phyloP scores from a whole-genome alignment of 345 rosid genomes.

The Pistacia integerrima region DNA sequence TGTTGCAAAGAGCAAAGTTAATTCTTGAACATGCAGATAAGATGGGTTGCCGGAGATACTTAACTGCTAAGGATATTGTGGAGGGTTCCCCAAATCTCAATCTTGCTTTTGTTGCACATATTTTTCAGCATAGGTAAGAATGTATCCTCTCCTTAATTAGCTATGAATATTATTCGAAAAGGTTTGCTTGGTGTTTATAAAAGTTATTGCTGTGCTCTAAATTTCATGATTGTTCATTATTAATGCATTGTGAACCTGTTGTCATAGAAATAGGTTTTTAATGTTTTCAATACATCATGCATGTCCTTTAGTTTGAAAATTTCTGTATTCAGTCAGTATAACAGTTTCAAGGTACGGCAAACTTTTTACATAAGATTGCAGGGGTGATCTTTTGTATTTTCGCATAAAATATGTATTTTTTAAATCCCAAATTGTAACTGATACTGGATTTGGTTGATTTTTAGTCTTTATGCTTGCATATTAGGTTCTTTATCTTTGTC shows the following conservation, averaged over 20 bases:
- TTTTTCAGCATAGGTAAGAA: slow-evolving; percentile 94
- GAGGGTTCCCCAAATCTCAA: slow-evolving; percentile 98
- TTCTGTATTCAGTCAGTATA: not conserved
- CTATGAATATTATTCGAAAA: slow-evolving; percentile 4
- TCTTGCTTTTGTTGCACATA: slow-evolving; percentile 97
- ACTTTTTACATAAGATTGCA: no score
- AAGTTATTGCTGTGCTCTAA: not conserved
- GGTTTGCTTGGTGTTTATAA: not conserved
- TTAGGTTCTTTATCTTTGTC: not conserved
- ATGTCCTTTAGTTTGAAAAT: not conserved
- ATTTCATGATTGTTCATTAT: not conserved
- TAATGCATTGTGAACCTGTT: not conserved
- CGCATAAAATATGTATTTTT: not conserved
- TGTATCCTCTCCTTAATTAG: not conserved
- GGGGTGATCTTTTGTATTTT: no score
- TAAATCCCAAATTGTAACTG: not conserved
- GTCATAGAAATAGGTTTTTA: not conserved
- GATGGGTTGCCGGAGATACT: slow-evolving; percentile 98
- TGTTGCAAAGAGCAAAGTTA: slow-evolving; percentile 71
- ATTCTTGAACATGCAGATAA: slow-evolving; percentile 96
- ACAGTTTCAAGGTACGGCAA: not conserved
- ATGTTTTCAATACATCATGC: not conserved
- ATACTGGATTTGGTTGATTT: not conserved
- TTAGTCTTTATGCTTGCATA: not conserved
- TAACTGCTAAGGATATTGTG: slow-evolving; percentile 90